A percentile compares a stretch with the other conserved stretches of the same genome.
Conservation (phyloP, 106 monocot species). For the Allium cepa region DNA sequence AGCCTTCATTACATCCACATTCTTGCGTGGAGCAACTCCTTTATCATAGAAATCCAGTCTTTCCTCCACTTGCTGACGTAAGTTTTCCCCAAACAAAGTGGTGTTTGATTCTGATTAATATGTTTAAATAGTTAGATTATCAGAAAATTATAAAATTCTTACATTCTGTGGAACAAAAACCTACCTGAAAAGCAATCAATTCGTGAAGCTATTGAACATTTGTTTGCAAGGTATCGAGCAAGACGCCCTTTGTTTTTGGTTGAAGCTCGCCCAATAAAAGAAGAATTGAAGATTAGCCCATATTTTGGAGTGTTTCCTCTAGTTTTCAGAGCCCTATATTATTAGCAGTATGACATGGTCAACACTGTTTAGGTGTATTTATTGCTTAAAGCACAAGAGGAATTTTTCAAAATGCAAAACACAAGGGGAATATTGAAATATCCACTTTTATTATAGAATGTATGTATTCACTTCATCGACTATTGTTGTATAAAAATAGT, state of each 20-base stretch:
- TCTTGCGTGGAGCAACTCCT: constrained; percentile 90
- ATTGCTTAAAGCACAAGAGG: too few relatives aligned
- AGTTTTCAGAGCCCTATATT: constrained; percentile 72
- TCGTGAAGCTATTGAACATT: constrained; percentile 93
- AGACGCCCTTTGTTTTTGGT: constrained; percentile 77
- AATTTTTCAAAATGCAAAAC: too few relatives aligned
- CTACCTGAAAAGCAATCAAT: constrained; percentile 93
- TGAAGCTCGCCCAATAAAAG: constrained; percentile 92
- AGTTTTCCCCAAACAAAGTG: constrained; percentile 72
- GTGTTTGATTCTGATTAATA: constrained; percentile 45
- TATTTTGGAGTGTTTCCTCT: constrained; percentile 92
- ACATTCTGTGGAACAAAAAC: background rate
- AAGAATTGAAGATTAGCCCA: constrained; percentile 95
- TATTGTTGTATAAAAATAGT: too few relatives aligned
- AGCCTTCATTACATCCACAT: constrained; percentile 96
- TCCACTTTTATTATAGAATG: too few relatives aligned
- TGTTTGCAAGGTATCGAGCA: constrained; percentile 94
- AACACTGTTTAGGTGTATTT: too few relatives aligned
- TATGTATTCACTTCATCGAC: too few relatives aligned
- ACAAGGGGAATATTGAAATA: too few relatives aligned
- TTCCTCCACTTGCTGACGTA: constrained; percentile 94
- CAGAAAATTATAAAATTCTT: background rate
- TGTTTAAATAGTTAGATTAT: background rate
- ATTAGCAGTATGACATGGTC: too few relatives aligned
- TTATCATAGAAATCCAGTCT: constrained; percentile 96